phyloP scores from a whole-genome alignment of 2,329 filamentous ascomycete genomes.

The Beauveria scarabaeidicola region DNA sequence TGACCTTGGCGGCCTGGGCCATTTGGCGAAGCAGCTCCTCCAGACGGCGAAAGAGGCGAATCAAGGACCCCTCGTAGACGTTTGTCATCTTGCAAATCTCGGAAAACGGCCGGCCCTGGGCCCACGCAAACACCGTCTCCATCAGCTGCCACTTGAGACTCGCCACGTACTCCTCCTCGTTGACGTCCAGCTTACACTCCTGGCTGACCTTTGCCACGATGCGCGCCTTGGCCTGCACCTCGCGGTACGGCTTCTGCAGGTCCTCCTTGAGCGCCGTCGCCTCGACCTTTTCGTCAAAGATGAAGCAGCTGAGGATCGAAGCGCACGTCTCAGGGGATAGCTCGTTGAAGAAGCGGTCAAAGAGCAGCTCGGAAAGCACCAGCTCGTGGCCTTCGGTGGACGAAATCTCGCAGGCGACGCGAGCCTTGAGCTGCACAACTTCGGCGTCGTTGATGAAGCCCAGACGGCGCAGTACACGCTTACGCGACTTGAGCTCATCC shows the following conservation, averaged over 20 bases:
- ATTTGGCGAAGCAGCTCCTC: constrained; percentile 94
- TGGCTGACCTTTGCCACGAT: constrained; percentile 87
- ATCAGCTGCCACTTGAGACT: constrained; percentile 92
- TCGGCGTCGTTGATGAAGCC: constrained; percentile 94
- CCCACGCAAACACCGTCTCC: constrained; percentile 92
- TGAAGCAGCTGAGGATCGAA: constrained; percentile 82
- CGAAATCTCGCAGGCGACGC: constrained; percentile 95
- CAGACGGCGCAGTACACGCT: constrained; percentile 85
- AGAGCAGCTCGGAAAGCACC: constrained; percentile 83
- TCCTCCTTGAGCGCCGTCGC: constrained; percentile 72
- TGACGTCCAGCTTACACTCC: constrained; percentile 88
- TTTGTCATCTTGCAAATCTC: constrained; percentile 99
- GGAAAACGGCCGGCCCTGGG: constrained; percentile 79
- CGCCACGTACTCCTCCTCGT: constrained; percentile 87
- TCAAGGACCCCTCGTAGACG: constrained; percentile 92
- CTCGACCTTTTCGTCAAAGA: constrained; percentile 93
- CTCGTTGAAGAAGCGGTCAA: constrained; percentile 98
- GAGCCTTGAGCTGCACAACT: constrained; percentile 92
- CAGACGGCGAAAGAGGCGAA: constrained; percentile 88
- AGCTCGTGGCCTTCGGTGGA: constrained; percentile 86
- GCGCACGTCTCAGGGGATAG: constrained; percentile 81
- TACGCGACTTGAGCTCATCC: constrained; percentile 92
- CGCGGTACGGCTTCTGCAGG: constrained; percentile 73
- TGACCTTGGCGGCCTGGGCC: constrained; percentile 91
- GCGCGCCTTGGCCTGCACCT: constrained; percentile 79